Evolutionary conservation across 345 rosid genomes (phyloP).

Genomic region (Citrus australasica): DNA sequence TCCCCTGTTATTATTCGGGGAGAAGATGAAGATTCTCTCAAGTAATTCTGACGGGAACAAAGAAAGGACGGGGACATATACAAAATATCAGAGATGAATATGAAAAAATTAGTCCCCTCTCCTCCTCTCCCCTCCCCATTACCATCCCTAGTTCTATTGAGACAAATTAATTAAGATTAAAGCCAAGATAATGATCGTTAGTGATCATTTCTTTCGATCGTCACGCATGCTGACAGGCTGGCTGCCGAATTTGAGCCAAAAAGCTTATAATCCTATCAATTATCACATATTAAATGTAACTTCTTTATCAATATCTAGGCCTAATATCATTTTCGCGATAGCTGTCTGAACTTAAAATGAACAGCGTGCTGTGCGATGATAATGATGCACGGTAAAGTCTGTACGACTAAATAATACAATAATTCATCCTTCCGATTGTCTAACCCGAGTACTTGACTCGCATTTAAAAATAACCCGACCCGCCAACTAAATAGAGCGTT

Average conservation of each 20-base stretch:
- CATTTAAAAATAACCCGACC: not conserved
- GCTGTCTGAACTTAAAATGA: not conserved
- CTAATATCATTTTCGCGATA: not conserved
- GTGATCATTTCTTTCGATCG: not conserved
- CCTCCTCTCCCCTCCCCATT: no score
- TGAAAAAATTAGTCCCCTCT: accelerated
- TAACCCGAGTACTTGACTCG: not conserved
- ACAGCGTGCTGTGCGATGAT: no score
- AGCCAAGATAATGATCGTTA: not conserved
- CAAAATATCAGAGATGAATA: no score
- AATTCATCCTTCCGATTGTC: not conserved
- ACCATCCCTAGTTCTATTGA: no score
- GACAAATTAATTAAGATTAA: not conserved
- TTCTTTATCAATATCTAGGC: not conserved
- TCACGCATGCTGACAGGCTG: not conserved
- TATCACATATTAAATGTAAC: no score
- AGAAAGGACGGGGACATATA: no score
- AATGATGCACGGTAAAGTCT: no score
- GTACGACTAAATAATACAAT: no score
- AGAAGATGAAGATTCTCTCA: no score
- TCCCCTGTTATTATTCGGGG: no score
- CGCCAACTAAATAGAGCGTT: not conserved
- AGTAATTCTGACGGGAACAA: no score
- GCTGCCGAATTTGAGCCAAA: not conserved
- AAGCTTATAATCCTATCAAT: not conserved